These are phyloP conservation scores for Malus orientalis DNA, from an alignment of 306 rosid genomes.

Conservation along the genomic window DNA sequence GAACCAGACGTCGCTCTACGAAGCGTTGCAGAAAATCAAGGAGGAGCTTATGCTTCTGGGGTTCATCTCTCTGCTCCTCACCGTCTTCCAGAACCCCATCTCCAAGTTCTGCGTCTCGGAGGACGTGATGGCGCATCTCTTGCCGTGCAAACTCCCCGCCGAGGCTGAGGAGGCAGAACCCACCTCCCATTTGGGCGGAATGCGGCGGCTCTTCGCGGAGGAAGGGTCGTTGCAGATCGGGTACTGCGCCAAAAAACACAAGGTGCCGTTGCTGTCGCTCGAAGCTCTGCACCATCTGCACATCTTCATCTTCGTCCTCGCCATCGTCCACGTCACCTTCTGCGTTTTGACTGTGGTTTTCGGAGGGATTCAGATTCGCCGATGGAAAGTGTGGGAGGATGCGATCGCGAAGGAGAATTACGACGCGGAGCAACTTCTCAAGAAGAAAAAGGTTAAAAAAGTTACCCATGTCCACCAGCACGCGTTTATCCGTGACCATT, in stretches of 20 bases:
- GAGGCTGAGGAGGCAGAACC: background rate
- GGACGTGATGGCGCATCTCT: slow-evolving; percentile 37
- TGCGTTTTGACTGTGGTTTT: slow-evolving; percentile 70
- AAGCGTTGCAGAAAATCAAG: slow-evolving; percentile 80
- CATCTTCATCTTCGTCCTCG: slow-evolving; percentile 73
- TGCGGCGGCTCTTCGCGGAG: slow-evolving; percentile 8
- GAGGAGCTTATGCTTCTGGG: slow-evolving; percentile 95
- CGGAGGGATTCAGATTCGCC: slow-evolving; percentile 75
- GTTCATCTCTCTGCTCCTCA: slow-evolving; percentile 76
- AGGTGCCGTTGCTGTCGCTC: slow-evolving; percentile 56
- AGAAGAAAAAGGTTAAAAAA: background rate
- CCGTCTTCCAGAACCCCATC: slow-evolving; percentile 61
- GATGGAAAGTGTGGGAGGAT: slow-evolving; percentile 89
- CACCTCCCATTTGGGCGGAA: slow-evolving; percentile 2
- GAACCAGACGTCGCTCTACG: slow-evolving; percentile 74
- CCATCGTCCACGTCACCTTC: slow-evolving; percentile 66
- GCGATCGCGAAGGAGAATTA: slow-evolving; percentile 45
- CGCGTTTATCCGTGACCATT: slow-evolving; percentile 66
- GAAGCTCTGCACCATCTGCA: slow-evolving; percentile 80
- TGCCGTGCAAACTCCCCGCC: slow-evolving; percentile 43
- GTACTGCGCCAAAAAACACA: slow-evolving; percentile 14
- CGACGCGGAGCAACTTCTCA: slow-evolving; percentile 29
- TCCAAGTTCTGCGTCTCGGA: slow-evolving; percentile 55
- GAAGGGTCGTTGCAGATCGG: background rate
- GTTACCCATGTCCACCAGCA: slow-evolving; percentile 61